Percentiles rank a stretch among this genome's conserved stretches.
Conservation (phyloP, 164 flowering plant genomes). For the Vitis vinifera region DNA sequence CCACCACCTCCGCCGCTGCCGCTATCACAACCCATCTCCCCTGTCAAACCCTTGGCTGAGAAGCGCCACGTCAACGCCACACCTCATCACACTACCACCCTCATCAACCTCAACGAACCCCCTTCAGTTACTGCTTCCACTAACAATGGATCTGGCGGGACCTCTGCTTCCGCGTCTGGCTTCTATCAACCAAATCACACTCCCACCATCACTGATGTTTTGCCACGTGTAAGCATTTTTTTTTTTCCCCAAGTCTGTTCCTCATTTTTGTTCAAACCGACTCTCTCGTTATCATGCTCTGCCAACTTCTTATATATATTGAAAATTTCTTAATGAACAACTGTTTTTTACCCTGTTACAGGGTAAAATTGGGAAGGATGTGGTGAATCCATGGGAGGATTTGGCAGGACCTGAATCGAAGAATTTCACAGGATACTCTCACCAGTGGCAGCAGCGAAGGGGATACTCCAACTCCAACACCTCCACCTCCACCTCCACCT, state of each 20-base stretch:
- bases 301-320: no score
- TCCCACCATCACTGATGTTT: no score
- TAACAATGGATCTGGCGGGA: neutral
- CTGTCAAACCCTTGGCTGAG: conserved; percentile 48
- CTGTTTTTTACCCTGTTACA: no score
- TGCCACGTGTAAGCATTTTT: no score
- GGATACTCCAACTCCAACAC: neutral
- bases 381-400: neutral
- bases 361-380: neutral
- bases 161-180: neutral
- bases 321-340: no score
- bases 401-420: neutral
- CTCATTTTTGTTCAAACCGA: no score
- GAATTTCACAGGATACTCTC: neutral
- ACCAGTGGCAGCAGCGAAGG: conserved; percentile 2
- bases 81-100: neutral
- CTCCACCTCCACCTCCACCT: neutral
- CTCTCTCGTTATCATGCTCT: no score
- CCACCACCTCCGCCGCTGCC: conserved; percentile 2
- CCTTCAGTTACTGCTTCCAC: neutral
- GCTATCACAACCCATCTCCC: conserved; percentile 12
- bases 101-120: conserved; percentile 24
- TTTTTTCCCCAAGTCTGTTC: no score
- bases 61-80: conserved; percentile 15
- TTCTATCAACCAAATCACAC: no score